phyloP scores from a whole-genome alignment of 176 grass and related monocot genomes.

The Themeda triandra region DNA sequence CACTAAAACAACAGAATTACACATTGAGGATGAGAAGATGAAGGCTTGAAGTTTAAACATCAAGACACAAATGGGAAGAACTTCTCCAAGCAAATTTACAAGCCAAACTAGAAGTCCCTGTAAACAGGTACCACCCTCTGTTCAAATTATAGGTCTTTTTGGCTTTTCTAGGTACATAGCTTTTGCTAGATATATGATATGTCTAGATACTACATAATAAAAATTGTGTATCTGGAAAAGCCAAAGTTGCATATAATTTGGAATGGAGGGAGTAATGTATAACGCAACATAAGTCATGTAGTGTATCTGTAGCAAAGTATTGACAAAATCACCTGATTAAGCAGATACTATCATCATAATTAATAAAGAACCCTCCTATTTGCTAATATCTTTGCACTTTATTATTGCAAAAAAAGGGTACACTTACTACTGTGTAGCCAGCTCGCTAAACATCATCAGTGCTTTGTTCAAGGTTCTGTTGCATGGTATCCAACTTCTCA shows the following conservation, averaged over 20 bases:
- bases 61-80: not conserved
- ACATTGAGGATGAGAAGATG: not conserved
- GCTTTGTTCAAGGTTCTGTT: constrained; percentile 55
- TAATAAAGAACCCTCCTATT: not conserved
- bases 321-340: not conserved
- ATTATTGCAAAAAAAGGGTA: not conserved
- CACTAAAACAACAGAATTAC: not conserved
- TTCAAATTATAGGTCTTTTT: too few species aligned
- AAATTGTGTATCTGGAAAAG: too few species aligned
- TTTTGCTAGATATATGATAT: too few species aligned
- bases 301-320: not conserved
- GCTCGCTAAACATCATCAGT: constrained; percentile 11
- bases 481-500: constrained; percentile 74
- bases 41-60: constrained; percentile 1
- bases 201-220: too few species aligned
- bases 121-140: not conserved
- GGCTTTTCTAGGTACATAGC: too few species aligned
- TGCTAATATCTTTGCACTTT: not conserved
- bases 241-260: too few species aligned
- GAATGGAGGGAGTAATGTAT: too few species aligned
- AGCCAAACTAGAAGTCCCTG: not conserved
- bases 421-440: not conserved
- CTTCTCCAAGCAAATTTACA: not conserved
- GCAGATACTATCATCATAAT: not conserved
- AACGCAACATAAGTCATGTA: too few species aligned